Evolutionary conservation across 768 basidiomycete species (phyloP).

Genomic region (Lactarius hengduanensis): DNA sequence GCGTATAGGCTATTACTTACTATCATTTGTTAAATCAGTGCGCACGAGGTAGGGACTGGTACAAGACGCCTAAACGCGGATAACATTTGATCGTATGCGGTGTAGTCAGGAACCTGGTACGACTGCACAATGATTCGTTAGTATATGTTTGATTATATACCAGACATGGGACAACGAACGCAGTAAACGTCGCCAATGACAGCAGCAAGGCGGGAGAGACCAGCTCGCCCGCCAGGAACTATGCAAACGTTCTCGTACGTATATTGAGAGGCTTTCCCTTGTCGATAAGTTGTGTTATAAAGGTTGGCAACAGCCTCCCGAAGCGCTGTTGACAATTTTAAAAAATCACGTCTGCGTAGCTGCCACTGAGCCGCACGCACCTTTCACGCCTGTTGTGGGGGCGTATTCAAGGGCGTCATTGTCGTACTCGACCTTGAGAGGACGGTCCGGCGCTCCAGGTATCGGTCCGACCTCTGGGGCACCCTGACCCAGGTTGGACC

Average conservation of each 20-base stretch:
- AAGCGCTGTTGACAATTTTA: constrained; percentile 49
- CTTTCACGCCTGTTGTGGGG: constrained; percentile 89
- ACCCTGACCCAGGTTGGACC: constrained; percentile 91
- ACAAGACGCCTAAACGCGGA: constrained; percentile 87
- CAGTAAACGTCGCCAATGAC: constrained; percentile 90
- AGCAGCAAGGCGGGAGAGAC: constrained; percentile 86
- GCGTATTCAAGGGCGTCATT: constrained; percentile 84
- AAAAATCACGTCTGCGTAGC: constrained; percentile 1
- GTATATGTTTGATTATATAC: constrained; percentile 10
- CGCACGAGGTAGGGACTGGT: constrained; percentile 86
- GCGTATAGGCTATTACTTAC: not conserved
- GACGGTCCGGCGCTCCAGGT: constrained; percentile 69
- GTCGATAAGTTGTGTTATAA: constrained; percentile 86
- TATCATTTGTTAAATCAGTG: constrained; percentile 18
- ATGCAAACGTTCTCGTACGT: constrained; percentile 93
- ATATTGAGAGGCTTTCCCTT: constrained; percentile 80
- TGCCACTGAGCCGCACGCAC: constrained; percentile 36
- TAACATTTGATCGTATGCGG: constrained; percentile 81
- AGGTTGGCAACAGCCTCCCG: constrained; percentile 87
- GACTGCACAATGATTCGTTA: constrained; percentile 44
- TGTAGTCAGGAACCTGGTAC: constrained; percentile 92
- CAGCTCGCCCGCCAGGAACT: constrained; percentile 90
- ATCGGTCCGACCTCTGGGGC: constrained; percentile 87
- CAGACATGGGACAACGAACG: constrained; percentile 38
- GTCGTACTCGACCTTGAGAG: constrained; percentile 61